Percentiles rank a stretch among this genome's conserved stretches.
These are phyloP conservation scores for Talaromyces pinophilus DNA, from an alignment of 2,329 filamentous ascomycete species.

Conservation along the genomic window DNA sequence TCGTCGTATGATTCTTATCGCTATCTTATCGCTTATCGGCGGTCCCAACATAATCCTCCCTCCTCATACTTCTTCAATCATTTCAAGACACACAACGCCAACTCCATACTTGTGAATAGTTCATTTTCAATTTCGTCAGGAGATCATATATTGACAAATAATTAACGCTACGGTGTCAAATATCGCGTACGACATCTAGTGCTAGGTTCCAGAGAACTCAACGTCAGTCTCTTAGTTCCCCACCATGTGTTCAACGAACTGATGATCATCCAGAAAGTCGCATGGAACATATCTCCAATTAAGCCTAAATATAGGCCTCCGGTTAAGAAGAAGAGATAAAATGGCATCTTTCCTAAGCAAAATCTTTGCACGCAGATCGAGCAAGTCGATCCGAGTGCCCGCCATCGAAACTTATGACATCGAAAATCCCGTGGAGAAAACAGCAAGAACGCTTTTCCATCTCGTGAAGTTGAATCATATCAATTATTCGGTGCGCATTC, in stretches of 20 bases:
- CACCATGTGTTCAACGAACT: slow-evolving; percentile 2
- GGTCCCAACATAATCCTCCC: slow-evolving; percentile 19
- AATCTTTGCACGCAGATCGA: slow-evolving; percentile 17
- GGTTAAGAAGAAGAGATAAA: not conserved
- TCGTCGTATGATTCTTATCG: slow-evolving; percentile 16
- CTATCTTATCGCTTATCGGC: slow-evolving; percentile 20
- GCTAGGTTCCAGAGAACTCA: not conserved
- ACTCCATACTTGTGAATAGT: not conserved
- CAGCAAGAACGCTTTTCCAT: slow-evolving; percentile 82
- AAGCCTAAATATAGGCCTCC: not conserved
- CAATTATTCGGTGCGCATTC: slow-evolving; percentile 81
- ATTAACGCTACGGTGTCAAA: no score
- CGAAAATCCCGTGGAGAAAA: slow-evolving; percentile 76
- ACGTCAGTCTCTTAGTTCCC: not conserved
- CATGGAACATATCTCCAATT: not conserved
- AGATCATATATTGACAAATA: no score
- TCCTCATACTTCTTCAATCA: not conserved
- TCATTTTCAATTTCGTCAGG: no score
- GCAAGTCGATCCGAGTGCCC: slow-evolving; percentile 53
- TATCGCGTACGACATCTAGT: no score
- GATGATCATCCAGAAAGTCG: not conserved
- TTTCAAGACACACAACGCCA: not conserved
- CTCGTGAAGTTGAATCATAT: slow-evolving; percentile 88
- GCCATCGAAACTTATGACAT: slow-evolving; percentile 74
- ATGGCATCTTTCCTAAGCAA: slow-evolving; percentile 20